Base-by-base conservation (phyloP, 768 basidiomycete genomes). In the Trametes cingulata region DNA sequence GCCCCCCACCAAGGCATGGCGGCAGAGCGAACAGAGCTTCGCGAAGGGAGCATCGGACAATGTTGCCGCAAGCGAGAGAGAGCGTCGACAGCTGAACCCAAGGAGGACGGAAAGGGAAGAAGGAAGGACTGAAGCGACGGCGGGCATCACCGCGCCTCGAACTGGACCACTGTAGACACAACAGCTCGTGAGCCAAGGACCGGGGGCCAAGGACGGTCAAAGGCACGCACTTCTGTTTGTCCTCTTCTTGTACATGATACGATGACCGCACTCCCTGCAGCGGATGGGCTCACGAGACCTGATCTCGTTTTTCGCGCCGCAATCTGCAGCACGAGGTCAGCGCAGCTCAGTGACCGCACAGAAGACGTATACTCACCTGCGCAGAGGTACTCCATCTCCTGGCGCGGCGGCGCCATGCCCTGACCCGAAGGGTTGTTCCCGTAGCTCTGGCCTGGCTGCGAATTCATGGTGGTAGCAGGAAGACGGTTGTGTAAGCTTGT, bases 211-310 rank as follows among this genome's bases (percentile, higher is more conserved):
- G 10, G 49, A 37, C 7, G 35, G 20, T 13, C 43, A 55, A 35
- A 43, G 24, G 13, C 52, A 78, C 94, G 72, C 68, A 98, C 96
- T 95, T 80, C 93, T 81, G 70, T 84, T 91, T 22, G 95, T 96
- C 68, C 96, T 80, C 75, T 95, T 97, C 77, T 98, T 98, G 77
- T 97, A 98, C 93, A 98, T 95, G 72, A 98, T 96, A 52, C 96
- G 86, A 74, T 98, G 96, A 3, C 96, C 96, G 69, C 96, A 98
- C 71, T 98, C 94, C 66, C 91, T 83, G 76, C 96, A 98, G 57
- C 96, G 88, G 64, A 98, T 95, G 42, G 93, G 93, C 72, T 98
- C 96, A 60, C 93, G 80, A 8, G 91, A 80, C 74, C 86, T 89
- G 72, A 98, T 94, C 70, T 91, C 88, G 73, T 95, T 97, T 76